Conservation (phyloP, 2,329 filamentous ascomycete genomes). For the Exophiala oligosperma region DNA sequence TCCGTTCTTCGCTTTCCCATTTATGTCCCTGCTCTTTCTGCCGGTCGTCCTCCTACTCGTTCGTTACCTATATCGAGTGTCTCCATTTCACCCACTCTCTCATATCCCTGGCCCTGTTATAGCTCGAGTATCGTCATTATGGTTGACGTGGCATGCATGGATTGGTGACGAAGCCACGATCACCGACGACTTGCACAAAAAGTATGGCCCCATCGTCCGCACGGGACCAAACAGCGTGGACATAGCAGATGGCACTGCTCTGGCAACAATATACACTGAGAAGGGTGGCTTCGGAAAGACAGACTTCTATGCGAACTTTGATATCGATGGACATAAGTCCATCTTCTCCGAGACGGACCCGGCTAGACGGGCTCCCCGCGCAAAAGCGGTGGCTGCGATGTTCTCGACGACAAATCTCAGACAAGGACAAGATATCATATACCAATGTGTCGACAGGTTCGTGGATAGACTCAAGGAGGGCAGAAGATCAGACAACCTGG, state of each 20-base stretch:
- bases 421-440: constrained; percentile 40
- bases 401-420: constrained; percentile 50
- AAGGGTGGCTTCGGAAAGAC: constrained; percentile 57
- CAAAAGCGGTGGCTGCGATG: constrained; percentile 52
- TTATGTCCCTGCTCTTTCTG: constrained; percentile 13
- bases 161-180: constrained; percentile 36
- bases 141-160: constrained; percentile 36
- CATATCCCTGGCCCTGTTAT: constrained; percentile 41
- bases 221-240: constrained; percentile 42
- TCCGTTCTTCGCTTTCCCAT: constrained; percentile 10
- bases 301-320: constrained; percentile 55
- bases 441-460: constrained; percentile 45
- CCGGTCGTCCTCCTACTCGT: constrained; percentile 16
- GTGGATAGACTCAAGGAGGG: constrained; percentile 43
- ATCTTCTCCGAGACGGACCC: constrained; percentile 48
- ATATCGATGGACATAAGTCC: constrained; percentile 56
- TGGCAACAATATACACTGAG: constrained; percentile 52
- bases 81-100: constrained; percentile 39
- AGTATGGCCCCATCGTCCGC: constrained; percentile 39
- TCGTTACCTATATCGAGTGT: constrained; percentile 36
- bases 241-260: constrained; percentile 46
- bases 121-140: constrained; percentile 36
- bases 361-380: constrained; percentile 44
- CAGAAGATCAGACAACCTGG: constrained; percentile 23
- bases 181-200: constrained; percentile 34